Conservation (phyloP, 352 stramenopile genomes). For the Globisporangium ultimum region DNA sequence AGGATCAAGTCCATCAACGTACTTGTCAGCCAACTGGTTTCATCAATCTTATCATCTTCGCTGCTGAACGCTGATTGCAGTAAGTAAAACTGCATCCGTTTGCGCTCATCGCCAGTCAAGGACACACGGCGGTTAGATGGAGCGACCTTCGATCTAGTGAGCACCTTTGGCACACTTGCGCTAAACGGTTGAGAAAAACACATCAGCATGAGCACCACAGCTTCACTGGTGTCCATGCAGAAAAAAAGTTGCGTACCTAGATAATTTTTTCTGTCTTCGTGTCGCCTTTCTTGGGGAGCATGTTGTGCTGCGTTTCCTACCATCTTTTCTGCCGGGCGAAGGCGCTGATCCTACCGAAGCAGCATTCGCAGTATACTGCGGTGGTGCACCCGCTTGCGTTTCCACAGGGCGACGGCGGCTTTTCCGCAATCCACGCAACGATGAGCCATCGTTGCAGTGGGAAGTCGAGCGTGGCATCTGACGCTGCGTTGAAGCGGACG, state of each 20-base stretch:
- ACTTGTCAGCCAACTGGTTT: slow-evolving; percentile 81
- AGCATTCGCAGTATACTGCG: not conserved
- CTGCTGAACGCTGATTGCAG: slow-evolving; percentile 50
- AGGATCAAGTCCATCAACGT: slow-evolving; percentile 85
- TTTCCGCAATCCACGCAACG: not conserved
- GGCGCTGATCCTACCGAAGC: not conserved
- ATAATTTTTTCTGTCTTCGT: slow-evolving; percentile 2
- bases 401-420: not conserved
- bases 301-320: too few species aligned
- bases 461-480: not conserved
- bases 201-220: not conserved
- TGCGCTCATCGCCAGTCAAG: slow-evolving; percentile 12
- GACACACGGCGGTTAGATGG: slow-evolving; percentile 9
- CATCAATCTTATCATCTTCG: slow-evolving; percentile 62
- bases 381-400: not conserved
- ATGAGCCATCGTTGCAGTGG: not conserved
- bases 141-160: slow-evolving; percentile 1
- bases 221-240: not conserved
- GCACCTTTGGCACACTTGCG: slow-evolving; percentile 4
- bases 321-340: not conserved
- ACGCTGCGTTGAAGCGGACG: not conserved
- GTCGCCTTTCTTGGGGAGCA: too few species aligned
- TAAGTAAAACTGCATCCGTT: slow-evolving; percentile 19
- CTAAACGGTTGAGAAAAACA: not conserved
- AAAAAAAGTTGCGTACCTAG: not conserved